These are phyloP conservation scores for Metschnikowia reukaufii DNA, from an alignment of 805 yeast species.

Conservation along the genomic window DNA sequence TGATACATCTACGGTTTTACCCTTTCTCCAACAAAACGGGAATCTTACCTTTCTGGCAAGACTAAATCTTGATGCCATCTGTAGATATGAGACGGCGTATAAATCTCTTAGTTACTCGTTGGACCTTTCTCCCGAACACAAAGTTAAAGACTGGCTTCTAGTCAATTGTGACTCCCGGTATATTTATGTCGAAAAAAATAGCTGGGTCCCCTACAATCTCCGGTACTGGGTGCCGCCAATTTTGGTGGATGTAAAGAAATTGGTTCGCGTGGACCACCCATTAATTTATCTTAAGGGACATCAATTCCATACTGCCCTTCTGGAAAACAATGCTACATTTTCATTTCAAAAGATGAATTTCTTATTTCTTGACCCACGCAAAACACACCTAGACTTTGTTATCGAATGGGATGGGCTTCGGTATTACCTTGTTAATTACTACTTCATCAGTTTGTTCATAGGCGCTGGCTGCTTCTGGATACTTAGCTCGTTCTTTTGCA, in stretches of 20 bases:
- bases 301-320: slow-evolving; percentile 9
- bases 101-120: slow-evolving; percentile 16
- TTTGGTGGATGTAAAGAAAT: slow-evolving; percentile 22
- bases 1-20: slow-evolving; percentile 3
- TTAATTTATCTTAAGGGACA: slow-evolving; percentile 14
- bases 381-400: slow-evolving; percentile 28
- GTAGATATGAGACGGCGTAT: slow-evolving; percentile 24
- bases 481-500: slow-evolving; percentile 31
- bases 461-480: slow-evolving; percentile 43
- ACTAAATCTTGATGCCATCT: slow-evolving; percentile 26
- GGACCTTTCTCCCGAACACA: slow-evolving; percentile 3
- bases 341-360: slow-evolving; percentile 8
- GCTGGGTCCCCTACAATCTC: slow-evolving; percentile 36
- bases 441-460: slow-evolving; percentile 29
- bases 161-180: slow-evolving; percentile 33
- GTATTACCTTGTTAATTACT: slow-evolving; percentile 39
- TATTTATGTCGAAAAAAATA: slow-evolving; percentile 31
- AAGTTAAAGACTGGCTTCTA: slow-evolving; percentile 16
- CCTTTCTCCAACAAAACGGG: slow-evolving; percentile 14
- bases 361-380: slow-evolving; percentile 13
- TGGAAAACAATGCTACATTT: slow-evolving; percentile 4
- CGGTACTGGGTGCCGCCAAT: slow-evolving; percentile 40
- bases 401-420: slow-evolving; percentile 42
- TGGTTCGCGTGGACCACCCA: slow-evolving; percentile 17
- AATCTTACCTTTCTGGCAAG: slow-evolving; percentile 16